These are phyloP conservation scores for Pichia insulana DNA, from an alignment of 805 yeast species.

Conservation along the genomic window DNA sequence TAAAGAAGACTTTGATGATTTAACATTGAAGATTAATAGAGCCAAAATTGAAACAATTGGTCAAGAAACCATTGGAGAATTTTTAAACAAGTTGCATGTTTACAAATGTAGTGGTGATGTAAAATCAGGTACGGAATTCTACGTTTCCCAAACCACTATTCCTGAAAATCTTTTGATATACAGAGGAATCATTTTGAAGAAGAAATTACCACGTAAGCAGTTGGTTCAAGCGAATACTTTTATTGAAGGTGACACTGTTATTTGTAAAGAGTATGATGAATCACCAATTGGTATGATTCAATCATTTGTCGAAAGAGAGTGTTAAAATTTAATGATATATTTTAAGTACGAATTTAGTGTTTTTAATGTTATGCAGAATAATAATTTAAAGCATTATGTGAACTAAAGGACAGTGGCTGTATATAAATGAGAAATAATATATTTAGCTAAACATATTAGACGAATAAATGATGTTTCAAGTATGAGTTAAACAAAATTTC, in stretches of 20 bases:
- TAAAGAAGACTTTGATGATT: constrained; percentile 45
- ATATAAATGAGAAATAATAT: neutral
- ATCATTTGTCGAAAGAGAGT: constrained; percentile 59
- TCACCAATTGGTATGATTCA: constrained; percentile 68
- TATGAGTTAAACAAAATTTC: neutral
- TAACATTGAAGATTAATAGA: constrained; percentile 51
- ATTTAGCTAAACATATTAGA: neutral
- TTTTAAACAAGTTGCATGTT: constrained; percentile 63
- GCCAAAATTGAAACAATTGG: constrained; percentile 61
- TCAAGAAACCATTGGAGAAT: constrained; percentile 63
- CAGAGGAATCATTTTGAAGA: constrained; percentile 58
- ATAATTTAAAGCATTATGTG: too few species aligned
- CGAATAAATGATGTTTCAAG: neutral
- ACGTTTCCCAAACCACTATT: constrained; percentile 60
- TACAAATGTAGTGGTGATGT: constrained; percentile 74
- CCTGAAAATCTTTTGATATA: constrained; percentile 52
- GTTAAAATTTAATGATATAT: constrained; percentile 1
- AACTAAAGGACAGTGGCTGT: too few species aligned
- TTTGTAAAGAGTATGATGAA: constrained; percentile 66
- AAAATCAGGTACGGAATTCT: constrained; percentile 53
- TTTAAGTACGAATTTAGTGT: neutral
- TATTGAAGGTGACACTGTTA: constrained; percentile 34
- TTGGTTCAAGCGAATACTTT: constrained; percentile 74
- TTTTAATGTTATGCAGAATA: too few species aligned
- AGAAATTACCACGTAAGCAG: constrained; percentile 78